These are phyloP conservation scores for Volvox reticuliferus DNA, from an alignment of 139 green algal species.

Conservation along the genomic window DNA sequence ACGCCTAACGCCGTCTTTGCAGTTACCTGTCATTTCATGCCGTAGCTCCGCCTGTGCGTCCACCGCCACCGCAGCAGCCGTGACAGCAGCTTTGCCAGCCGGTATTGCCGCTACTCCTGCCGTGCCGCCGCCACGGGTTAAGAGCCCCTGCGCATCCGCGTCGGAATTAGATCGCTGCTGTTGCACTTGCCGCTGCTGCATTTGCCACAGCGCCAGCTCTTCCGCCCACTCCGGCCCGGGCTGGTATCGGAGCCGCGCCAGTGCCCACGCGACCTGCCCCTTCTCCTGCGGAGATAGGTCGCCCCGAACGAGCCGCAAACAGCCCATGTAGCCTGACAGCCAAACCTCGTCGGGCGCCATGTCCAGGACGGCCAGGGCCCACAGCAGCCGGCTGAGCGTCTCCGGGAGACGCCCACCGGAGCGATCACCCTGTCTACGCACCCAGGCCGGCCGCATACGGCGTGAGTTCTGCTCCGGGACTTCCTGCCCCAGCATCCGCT, in stretches of 20 bases:
- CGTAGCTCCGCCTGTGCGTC: too few species aligned
- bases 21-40: too few species aligned
- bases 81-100: background rate
- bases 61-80: too few species aligned
- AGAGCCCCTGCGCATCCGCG: too few species aligned
- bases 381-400: slow-evolving; percentile 3
- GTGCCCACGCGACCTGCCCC: background rate
- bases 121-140: background rate
- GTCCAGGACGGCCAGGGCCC: slow-evolving; percentile 33
- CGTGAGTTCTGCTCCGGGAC: background rate
- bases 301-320: background rate
- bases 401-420: background rate
- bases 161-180: background rate
- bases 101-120: background rate
- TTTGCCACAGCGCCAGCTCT: background rate
- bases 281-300: background rate
- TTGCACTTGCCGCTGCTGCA: background rate
- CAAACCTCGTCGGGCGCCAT: background rate
- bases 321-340: slow-evolving; percentile 8
- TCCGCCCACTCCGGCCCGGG: slow-evolving; percentile 5
- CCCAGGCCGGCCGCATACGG: background rate
- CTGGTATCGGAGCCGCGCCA: background rate
- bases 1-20: too few species aligned
- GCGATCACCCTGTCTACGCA: background rate
- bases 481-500: background rate